These are phyloP conservation scores for Yamadazyma sp. DNA, from an alignment of 805 yeast genomes.

Conservation along the genomic window DNA sequence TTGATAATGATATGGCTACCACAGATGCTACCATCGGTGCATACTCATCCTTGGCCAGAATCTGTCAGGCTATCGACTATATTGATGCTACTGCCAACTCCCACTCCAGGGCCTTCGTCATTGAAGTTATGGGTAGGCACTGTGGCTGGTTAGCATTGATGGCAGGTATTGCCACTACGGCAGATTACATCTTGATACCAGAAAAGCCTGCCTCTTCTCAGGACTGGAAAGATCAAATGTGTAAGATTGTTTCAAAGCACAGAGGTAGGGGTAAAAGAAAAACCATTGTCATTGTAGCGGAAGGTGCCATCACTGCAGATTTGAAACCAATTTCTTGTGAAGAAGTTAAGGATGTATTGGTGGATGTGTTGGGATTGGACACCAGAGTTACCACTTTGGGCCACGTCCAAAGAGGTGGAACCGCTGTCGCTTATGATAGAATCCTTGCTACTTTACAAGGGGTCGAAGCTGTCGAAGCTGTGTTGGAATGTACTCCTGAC, in stretches of 20 bases:
- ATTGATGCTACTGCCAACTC: constrained; percentile 97
- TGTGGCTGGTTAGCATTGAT: constrained; percentile 98
- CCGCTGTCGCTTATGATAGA: constrained; percentile 95
- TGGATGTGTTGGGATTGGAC: constrained; percentile 76
- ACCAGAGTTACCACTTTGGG: constrained; percentile 95
- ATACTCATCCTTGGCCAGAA: constrained; percentile 87
- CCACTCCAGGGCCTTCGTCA: constrained; percentile 95
- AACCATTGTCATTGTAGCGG: constrained; percentile 95
- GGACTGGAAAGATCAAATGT: constrained; percentile 80
- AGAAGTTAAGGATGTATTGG: constrained; percentile 78
- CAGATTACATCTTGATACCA: constrained; percentile 92
- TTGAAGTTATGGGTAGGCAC: constrained; percentile 99
- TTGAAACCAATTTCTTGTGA: constrained; percentile 78
- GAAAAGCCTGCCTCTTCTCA: constrained; percentile 81
- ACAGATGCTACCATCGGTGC: constrained; percentile 98
- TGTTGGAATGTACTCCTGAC: constrained; percentile 80
- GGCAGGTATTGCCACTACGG: constrained; percentile 97
- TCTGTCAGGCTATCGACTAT: constrained; percentile 91
- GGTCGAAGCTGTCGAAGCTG: constrained; percentile 95
- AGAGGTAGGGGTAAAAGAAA: constrained; percentile 87
- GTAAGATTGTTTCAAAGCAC: constrained; percentile 72
- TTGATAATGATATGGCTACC: constrained; percentile 96
- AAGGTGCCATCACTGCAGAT: constrained; percentile 89
- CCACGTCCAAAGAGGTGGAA: constrained; percentile 98
- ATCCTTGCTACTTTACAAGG: constrained; percentile 93